Evolutionary conservation across 208 protist species (phyloP).

Genomic region (Crithidia brevicula): DNA sequence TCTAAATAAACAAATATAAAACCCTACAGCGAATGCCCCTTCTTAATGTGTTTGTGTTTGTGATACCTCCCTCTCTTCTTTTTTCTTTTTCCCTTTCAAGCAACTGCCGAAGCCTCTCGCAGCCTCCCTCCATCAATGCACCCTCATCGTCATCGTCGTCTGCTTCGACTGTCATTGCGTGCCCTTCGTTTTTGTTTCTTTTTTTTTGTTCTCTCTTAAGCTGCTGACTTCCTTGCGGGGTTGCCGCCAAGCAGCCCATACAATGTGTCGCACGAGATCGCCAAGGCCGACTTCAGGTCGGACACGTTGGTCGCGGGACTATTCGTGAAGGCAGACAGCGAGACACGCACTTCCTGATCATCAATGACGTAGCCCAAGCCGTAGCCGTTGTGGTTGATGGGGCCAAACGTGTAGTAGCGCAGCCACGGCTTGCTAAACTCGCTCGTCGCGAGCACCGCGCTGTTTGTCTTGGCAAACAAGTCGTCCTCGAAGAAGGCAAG

Average conservation of each 20-base stretch:
- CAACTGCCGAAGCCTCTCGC: no score
- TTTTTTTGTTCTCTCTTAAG: no score
- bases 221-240: constrained; percentile 4
- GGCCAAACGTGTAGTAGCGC: constrained; percentile 86
- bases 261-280: constrained; percentile 29
- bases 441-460: constrained; percentile 62
- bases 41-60: no score
- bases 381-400: constrained; percentile 85
- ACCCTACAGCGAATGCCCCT: no score
- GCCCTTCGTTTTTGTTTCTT: no score
- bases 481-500: constrained; percentile 87
- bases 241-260: constrained; percentile 17
- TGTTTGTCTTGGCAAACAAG: constrained; percentile 55
- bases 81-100: no score
- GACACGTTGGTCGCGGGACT: constrained; percentile 71
- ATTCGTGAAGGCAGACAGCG: constrained; percentile 83
- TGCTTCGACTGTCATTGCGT: no score
- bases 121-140: no score
- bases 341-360: constrained; percentile 82
- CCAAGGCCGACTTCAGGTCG: constrained; percentile 46
- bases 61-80: no score
- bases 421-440: constrained; percentile 79
- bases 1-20: no score
- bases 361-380: constrained; percentile 93
- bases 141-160: no score